phyloP scores from a whole-genome alignment of 1,284 basidiomycete genomes.

The Bondarzewia mesenterica region DNA sequence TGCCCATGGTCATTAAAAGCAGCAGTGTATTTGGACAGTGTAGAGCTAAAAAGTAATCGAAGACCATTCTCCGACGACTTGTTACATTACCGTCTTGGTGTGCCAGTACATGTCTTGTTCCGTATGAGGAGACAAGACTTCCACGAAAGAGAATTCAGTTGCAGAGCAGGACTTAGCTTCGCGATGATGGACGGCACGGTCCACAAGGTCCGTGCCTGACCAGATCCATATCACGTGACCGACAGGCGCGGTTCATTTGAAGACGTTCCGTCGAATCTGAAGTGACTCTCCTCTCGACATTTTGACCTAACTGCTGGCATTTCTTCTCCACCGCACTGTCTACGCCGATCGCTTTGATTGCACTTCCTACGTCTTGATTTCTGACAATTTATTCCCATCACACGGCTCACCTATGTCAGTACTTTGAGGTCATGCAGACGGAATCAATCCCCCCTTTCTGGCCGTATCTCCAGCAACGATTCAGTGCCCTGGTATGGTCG shows the following conservation, averaged over 20 bases:
- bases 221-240: background rate
- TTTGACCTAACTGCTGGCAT: background rate
- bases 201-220: background rate
- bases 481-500: slow-evolving; percentile 63
- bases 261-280: background rate
- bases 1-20: slow-evolving; percentile 40
- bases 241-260: slow-evolving; percentile 1
- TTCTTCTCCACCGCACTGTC: background rate
- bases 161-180: too few relatives aligned
- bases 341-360: background rate
- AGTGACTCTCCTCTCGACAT: background rate
- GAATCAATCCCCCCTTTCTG: slow-evolving; percentile 35
- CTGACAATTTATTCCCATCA: background rate
- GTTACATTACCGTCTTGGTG: too few relatives aligned
- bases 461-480: slow-evolving; percentile 53
- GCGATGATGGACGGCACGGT: too few relatives aligned
- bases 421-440: slow-evolving; percentile 35
- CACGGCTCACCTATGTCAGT: slow-evolving; percentile 14
- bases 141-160: too few relatives aligned
- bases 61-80: background rate
- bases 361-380: background rate
- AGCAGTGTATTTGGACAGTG: background rate
- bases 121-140: too few relatives aligned
- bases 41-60: background rate
- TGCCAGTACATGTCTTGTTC: too few relatives aligned